phyloP scores from a whole-genome alignment of 1,139 yeast genomes.

The Meyerozyma sp. region DNA sequence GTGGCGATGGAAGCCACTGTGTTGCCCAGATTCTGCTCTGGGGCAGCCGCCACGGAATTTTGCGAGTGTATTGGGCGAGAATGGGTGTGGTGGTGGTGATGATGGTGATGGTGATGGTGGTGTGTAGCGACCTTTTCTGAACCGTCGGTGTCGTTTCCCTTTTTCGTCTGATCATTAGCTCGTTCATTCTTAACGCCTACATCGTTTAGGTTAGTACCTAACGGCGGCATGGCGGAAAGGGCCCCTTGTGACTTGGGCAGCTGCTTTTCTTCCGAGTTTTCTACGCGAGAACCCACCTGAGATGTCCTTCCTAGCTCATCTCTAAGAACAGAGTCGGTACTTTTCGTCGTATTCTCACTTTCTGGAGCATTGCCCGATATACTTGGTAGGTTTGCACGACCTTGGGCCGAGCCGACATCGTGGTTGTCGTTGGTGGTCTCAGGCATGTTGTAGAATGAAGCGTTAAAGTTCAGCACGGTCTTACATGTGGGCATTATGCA shows the following conservation, averaged over 20 bases:
- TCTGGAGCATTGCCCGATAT: not conserved
- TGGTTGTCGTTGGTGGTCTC: not conserved
- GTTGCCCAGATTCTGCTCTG: not conserved
- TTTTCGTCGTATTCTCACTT: not conserved
- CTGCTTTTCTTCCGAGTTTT: no score
- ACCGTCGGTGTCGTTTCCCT: no score
- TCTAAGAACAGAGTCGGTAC: not conserved
- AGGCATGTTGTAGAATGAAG: not conserved
- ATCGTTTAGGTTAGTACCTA: no score
- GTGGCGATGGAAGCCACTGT: slow-evolving; percentile 3
- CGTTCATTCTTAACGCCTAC: no score
- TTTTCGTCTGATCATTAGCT: no score
- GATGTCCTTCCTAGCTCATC: not conserved
- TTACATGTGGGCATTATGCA: not conserved
- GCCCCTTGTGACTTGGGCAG: no score
- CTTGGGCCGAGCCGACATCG: not conserved
- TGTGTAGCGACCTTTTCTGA: not conserved
- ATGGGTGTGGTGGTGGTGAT: slow-evolving; percentile 9
- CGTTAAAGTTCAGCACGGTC: not conserved
- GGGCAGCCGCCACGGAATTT: no score
- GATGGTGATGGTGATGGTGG: slow-evolving; percentile 7
- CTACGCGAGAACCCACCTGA: not conserved
- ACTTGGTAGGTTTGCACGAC: not conserved
- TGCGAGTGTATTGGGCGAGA: not conserved
- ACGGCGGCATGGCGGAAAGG: no score